Conservation (phyloP, 495 filamentous ascomycete genomes). For the Penicillium ochrochloron region DNA sequence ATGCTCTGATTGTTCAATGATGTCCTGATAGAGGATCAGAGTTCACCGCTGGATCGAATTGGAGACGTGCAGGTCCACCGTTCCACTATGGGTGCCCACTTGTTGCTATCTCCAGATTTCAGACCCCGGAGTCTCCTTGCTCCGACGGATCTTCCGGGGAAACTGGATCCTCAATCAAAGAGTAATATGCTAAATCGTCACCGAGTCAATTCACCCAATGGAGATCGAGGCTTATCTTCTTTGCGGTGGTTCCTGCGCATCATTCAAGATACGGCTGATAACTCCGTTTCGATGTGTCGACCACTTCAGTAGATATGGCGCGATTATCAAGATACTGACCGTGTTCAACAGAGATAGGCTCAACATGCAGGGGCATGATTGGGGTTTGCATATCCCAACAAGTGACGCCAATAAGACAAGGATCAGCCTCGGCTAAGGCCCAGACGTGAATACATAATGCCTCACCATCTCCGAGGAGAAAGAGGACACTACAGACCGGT, state of each 20-base stretch:
- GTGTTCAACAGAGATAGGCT: conserved; percentile 1
- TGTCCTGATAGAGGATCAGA: not conserved
- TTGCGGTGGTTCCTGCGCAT: not conserved
- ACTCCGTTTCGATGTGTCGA: conserved; percentile 20
- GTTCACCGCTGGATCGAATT: not conserved
- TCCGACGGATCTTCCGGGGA: conserved; percentile 18
- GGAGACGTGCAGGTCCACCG: not conserved
- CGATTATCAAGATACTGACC: conserved; percentile 3
- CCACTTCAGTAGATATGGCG: not conserved
- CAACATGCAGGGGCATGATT: conserved; percentile 6
- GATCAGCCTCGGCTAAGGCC: conserved; percentile 3
- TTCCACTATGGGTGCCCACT: not conserved
- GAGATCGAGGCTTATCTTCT: not conserved
- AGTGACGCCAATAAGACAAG: conserved; percentile 15
- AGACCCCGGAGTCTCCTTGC: conserved; percentile 21
- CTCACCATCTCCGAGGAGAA: conserved; percentile 13
- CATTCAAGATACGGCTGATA: conserved; percentile 15
- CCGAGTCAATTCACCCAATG: not conserved
- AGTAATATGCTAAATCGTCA: not conserved
- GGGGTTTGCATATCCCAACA: not conserved
- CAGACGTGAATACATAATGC: not conserved
- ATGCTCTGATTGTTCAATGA: not conserved
- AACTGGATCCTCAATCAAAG: conserved; percentile 10
- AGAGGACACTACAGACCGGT: not conserved
- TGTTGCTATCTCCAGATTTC: conserved; percentile 31